phyloP scores from a whole-genome alignment of 2,329 filamentous ascomycete genomes.

The Phoma sp. region DNA sequence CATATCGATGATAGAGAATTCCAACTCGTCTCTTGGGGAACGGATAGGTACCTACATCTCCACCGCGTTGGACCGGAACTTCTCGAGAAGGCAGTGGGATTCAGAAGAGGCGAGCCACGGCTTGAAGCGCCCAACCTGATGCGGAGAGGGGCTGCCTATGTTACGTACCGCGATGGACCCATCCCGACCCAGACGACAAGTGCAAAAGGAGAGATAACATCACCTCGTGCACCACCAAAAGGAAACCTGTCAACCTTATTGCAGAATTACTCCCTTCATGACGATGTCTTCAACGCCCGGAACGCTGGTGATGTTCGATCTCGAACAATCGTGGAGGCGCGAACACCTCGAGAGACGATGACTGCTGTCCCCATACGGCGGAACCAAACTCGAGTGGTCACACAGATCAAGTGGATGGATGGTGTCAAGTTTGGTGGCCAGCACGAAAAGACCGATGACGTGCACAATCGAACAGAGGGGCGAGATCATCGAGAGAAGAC shows the following conservation, averaged over 20 bases:
- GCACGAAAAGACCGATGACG: constrained; percentile 32
- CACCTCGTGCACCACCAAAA: constrained; percentile 26
- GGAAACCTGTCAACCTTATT: constrained; percentile 37
- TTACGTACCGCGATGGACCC: constrained; percentile 73
- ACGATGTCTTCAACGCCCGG: constrained; percentile 18
- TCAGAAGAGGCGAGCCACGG: constrained; percentile 70
- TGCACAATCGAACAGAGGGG: constrained; percentile 22
- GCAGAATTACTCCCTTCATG: constrained; percentile 28
- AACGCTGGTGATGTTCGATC: constrained; percentile 9
- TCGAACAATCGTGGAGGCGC: constrained; percentile 10
- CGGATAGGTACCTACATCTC: constrained; percentile 80
- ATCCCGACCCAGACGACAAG: constrained; percentile 24
- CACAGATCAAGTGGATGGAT: constrained; percentile 69
- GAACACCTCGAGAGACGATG: constrained; percentile 48
- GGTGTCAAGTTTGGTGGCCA: constrained; percentile 65
- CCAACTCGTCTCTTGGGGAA: constrained; percentile 90
- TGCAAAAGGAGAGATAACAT: constrained; percentile 25
- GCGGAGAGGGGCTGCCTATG: constrained; percentile 82
- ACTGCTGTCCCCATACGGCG: constrained; percentile 58
- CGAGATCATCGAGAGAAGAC: constrained; percentile 22
- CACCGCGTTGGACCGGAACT: constrained; percentile 72
- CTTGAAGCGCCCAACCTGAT: constrained; percentile 73
- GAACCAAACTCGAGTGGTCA: constrained; percentile 57
- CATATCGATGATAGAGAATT: constrained; percentile 85
- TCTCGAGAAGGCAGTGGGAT: constrained; percentile 70